Base-by-base conservation (phyloP, 495 filamentous ascomycete genomes). In the Hamigera avellanea region DNA sequence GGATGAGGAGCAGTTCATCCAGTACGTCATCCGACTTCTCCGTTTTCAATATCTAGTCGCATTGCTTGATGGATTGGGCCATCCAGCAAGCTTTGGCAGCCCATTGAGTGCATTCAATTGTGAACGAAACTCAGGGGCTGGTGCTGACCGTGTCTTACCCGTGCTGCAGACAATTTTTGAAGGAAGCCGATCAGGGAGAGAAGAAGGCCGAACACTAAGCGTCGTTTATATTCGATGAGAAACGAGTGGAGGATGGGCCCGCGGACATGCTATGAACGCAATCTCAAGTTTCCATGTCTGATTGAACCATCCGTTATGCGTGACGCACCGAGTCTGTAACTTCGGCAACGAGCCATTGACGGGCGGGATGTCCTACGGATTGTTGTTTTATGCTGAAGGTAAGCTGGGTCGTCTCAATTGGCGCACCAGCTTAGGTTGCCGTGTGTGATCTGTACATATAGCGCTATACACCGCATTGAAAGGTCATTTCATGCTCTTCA, bases 1-100 rank as follows among this genome's bases (percentile, higher is more conserved):
- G 55, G 89, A 95, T 55, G 89, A 98, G 74, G 87, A 93, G 69
- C 78, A 80, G 49, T 98, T 95, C 67, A 91, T 98, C 71, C 85
- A 93, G 89, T 96, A 76, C 57, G 82, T 61, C 14, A 33, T 6
- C 7, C 14, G 17, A 4, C 14, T 33, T 13, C 10, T 30, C 25
- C 25, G 25, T 6, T 26, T 26, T 26, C 6, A 12, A 6, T 26
- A 26, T 26, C 6, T 6, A 12, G 12, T 6, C 12, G 25, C 6
- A 26, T 12, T 12, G 25, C 6, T 18, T 16, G n/a, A n/a, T 52
- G 10, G 23, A n/a, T 28, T 44, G 36, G 25, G 38, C 19, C 25
- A 44, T 18, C 43, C 33, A 35, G 35, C 17, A 16, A 35, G 14
- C n/a, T 15, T 8, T 16, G n/a, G 26, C 18, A 38, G 31, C 3